Base-by-base conservation (phyloP, 1,284 basidiomycete species). In the Pseudozyma sp. region DNA sequence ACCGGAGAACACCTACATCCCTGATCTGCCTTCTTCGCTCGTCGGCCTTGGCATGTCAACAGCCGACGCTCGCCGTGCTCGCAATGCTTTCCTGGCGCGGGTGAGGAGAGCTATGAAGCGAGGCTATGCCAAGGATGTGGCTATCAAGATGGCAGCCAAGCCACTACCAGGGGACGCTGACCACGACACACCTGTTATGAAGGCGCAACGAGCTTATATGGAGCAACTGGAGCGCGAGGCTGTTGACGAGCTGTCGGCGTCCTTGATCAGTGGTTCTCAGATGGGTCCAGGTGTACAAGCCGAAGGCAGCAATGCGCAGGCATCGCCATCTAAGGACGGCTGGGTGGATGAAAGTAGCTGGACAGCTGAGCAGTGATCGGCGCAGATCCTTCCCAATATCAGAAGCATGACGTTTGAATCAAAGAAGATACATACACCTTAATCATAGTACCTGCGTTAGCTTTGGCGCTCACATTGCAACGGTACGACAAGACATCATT, bases 71-170 rank as follows among this genome's bases (percentile, higher is more conserved):
- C 69, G 76, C 12, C 62, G 76, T 25, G 69, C 68, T 3, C 69
- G 76, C 50, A 78, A 78, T 38, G 76, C 76, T 3, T 78, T 72
- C 58, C 63, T 78, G 1, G 76, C 76, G 25, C 64, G 76, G 2
- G 74, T 78, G 31, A 52, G 76, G 9, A 71, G 76, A 34, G 63
- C 61, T 34, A 52, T 70, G 53, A 78, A 78, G 52, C 73, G 76
- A 16, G 76, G 76, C 42, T 52, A 49, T 18, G 21, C 52, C 36
- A 67, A 78, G 52, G 62, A 61, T 6, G 60, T 52, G 19, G 76
- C 76, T 13, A 70, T 78, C 65, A 57, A 69, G 45, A 58, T 70
- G 63, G 70, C 75, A 39, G 71, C 70, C 25, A 74, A 74, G 45
- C 70, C 70, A 38, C 38, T 73, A 25, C 70, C 70, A 9, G 67